Evolutionary conservation across 2,329 filamentous ascomycete genomes (phyloP), one percentile per base, ranked within the genome.

Genomic region (Apiospora koreana): DNA sequence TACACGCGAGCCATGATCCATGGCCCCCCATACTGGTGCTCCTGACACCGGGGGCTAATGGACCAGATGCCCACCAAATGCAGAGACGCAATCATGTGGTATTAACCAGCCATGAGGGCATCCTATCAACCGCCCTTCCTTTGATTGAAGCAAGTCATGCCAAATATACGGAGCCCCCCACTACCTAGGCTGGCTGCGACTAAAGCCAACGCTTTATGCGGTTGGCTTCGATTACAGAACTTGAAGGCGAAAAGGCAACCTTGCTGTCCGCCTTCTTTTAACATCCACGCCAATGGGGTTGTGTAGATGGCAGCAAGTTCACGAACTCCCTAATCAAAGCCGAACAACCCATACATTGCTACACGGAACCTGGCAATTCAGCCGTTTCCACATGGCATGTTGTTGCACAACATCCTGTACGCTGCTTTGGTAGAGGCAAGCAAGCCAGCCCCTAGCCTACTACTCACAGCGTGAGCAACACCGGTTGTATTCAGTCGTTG

Each of bases 191-290:
- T 62, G 18, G 28, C 28, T 38, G 54, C 54, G 54, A 62, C 54
- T 62, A 38, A 62, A 62, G 54, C 54, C 54, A 62, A 62, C 54
- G 54, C 18, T 38, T 62, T n/a, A 62, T 62, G 54, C 54, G 31
- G 54, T 62, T 62, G 54, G 54, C 54, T 62, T 62, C 31, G 31
- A 38, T 62, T 62, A 31, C 54, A 62, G 54, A 28, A 18, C 28
- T 62, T 35, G 54, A 62, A 62, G 31, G 54, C 18, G 28, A n/a
- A n/a, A 28, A 62, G 54, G 54, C 54, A 38, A 62, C 54, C 54
- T 38, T 21, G 3, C 18, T n/a, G 31, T 38, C 8, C 54, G 31
- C 54, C 54, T 62, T n/a, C 54, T 38, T 35, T 62, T 38, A 18
- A 31, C 18, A 9, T 8, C 35, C 54, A 38, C 31, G 9, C 54